These are phyloP conservation scores for Fraxinus albicans DNA, from an alignment of 305 asterid species.

Conservation along the genomic window DNA sequence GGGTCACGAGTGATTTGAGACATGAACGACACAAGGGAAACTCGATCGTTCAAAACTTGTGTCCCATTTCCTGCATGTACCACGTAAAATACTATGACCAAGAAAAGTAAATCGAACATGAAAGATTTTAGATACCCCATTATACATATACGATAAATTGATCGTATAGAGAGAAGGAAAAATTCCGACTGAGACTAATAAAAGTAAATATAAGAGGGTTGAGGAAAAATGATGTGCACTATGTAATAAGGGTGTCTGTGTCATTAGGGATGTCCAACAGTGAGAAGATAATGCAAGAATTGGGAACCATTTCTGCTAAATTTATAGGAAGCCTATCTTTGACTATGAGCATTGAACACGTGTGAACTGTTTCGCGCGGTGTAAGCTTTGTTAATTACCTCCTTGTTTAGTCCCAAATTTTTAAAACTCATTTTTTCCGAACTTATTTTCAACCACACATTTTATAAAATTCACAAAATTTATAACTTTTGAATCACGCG, in stretches of 20 bases:
- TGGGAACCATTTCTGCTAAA: constrained; percentile 47
- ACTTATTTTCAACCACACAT: no score
- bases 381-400: neutral
- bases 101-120: constrained; percentile 34
- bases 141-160: neutral
- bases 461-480: no score
- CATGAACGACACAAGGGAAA: constrained; percentile 64
- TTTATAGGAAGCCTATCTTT: constrained; percentile 57
- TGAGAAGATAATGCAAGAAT: constrained; percentile 14
- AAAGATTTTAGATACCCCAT: constrained; percentile 51
- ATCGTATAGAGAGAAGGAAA: neutral
- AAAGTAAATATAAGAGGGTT: neutral
- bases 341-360: constrained; percentile 52
- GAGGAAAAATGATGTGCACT: neutral
- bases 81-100: constrained; percentile 34
- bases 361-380: constrained; percentile 34
- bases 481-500: no score
- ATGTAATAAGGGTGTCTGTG: neutral
- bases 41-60: constrained; percentile 37
- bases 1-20: constrained; percentile 56
- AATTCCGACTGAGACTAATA: neutral
- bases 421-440: neutral
- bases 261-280: constrained; percentile 26
- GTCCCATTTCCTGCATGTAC: constrained; percentile 35
- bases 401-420: neutral